These are phyloP conservation scores for Rhodotorula sp. DNA, from an alignment of 1,284 basidiomycete genomes.

Conservation along the genomic window DNA sequence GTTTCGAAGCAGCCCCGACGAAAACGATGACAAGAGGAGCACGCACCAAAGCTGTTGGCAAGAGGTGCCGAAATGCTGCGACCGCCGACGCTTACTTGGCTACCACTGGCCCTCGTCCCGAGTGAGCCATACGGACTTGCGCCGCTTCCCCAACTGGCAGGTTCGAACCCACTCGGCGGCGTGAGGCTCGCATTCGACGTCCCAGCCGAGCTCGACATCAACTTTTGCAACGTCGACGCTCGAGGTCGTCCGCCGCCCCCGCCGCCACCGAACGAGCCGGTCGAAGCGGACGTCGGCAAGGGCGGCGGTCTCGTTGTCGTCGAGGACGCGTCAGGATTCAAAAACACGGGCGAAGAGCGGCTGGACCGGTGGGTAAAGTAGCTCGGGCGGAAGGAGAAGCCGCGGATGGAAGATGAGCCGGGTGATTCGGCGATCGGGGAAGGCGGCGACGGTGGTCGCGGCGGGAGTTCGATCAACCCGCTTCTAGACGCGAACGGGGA, in stretches of 20 bases:
- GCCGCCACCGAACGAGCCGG: neutral
- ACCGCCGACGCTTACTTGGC: constrained; percentile 17
- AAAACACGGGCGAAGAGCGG: constrained; percentile 1
- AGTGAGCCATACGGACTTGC: constrained; percentile 25
- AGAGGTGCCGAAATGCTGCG: constrained; percentile 32
- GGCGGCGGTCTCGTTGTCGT: neutral
- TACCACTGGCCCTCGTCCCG: constrained; percentile 11
- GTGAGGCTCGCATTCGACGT: constrained; percentile 5
- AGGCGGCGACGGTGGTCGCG: neutral
- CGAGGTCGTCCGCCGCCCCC: constrained; percentile 9
- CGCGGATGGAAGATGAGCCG: neutral
- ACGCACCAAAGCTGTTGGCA: constrained; percentile 32
- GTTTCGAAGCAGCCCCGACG: no score
- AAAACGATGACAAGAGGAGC: neutral
- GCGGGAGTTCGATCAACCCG: constrained; percentile 26
- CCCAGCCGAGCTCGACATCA: constrained; percentile 13
- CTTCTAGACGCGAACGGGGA: constrained; percentile 28
- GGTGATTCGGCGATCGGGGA: neutral
- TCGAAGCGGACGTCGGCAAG: constrained; percentile 5
- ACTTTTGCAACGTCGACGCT: constrained; percentile 19
- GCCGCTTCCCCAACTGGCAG: neutral
- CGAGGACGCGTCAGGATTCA: neutral
- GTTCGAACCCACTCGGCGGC: neutral
- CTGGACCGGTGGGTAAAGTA: constrained; percentile 22
- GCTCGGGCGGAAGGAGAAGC: neutral